Evolutionary conservation across 1,284 basidiomycete species (phyloP).

Genomic region (Boletus mariae): DNA sequence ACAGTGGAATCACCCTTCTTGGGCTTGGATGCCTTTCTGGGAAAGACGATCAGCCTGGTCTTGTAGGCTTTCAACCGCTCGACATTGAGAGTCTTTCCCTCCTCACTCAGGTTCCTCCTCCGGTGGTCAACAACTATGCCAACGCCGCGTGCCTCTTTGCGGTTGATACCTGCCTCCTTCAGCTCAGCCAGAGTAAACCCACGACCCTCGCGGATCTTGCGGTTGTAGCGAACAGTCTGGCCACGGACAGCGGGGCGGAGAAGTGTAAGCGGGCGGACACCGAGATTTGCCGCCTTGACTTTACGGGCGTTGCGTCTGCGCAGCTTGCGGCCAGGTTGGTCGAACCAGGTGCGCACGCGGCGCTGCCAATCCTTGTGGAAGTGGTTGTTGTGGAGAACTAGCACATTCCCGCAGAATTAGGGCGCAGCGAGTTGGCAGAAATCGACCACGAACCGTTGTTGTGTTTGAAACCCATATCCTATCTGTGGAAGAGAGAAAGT

Average conservation of each 20-base stretch:
- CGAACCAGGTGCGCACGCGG: conserved; percentile 96
- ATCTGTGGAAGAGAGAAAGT: conserved; percentile 26
- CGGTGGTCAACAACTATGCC: conserved; percentile 98
- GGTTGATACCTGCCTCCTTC: conserved; percentile 94
- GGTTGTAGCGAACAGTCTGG: conserved; percentile 98
- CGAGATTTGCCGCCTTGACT: conserved; percentile 87
- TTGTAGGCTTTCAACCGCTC: conserved; percentile 96
- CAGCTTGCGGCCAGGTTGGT: conserved; percentile 98
- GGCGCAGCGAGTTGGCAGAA: conserved; percentile 2
- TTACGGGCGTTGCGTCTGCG: conserved; percentile 92
- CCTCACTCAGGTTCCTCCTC: conserved; percentile 95
- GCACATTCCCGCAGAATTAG: conserved; percentile 9
- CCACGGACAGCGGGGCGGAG: conserved; percentile 97
- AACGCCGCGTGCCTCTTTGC: conserved; percentile 90
- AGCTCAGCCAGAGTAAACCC: conserved; percentile 96
- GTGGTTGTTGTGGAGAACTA: conserved; percentile 90
- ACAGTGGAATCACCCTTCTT: conserved; percentile 93
- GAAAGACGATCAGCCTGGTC: conserved; percentile 86
- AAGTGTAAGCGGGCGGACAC: conserved; percentile 87
- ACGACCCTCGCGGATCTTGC: conserved; percentile 94
- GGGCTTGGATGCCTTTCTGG: conserved; percentile 92
- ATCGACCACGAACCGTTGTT: conserved; percentile 64
- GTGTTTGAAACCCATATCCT: conserved; percentile 74
- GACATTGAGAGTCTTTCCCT: conserved; percentile 94
- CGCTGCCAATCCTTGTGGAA: conserved; percentile 99